Conservation (phyloP, 2,329 filamentous ascomycete species). For the Aspergillus terreus region DNA sequence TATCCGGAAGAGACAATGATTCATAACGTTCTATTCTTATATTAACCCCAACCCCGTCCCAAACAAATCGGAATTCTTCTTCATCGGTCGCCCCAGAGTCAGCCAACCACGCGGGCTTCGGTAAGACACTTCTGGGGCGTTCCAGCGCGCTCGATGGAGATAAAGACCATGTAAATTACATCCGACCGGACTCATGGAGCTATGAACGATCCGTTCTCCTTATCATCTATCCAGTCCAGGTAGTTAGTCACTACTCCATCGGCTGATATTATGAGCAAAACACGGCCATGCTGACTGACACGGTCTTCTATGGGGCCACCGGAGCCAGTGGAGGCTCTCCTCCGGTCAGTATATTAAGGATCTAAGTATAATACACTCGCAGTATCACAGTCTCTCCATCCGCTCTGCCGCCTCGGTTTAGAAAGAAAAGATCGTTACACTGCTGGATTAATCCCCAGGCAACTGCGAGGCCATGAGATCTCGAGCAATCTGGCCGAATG, state of each 20-base stretch:
- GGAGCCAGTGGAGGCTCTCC: too few relatives aligned
- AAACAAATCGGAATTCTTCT: background rate
- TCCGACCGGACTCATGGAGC: background rate
- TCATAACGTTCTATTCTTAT: background rate
- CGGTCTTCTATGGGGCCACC: too few relatives aligned
- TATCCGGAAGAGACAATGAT: background rate
- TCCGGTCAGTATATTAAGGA: too few relatives aligned
- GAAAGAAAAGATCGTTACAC: too few relatives aligned
- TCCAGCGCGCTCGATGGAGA: background rate
- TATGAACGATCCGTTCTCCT: too few relatives aligned
- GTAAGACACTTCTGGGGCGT: conserved; percentile 9
- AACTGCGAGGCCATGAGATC: conserved; percentile 2
- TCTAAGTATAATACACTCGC: too few relatives aligned
- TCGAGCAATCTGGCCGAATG: background rate
- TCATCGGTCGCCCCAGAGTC: background rate
- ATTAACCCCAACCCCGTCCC: background rate
- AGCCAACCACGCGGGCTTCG: conserved; percentile 3
- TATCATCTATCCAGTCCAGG: background rate
- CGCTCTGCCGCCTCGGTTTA: too few relatives aligned
- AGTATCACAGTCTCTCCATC: too few relatives aligned
- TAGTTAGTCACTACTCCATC: too few relatives aligned
- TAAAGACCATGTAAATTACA: background rate
- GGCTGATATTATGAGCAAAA: background rate
- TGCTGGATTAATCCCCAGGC: too few relatives aligned
- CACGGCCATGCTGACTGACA: too few relatives aligned